phyloP scores from a whole-genome alignment of 1,284 basidiomycete genomes.

The Ceratobasidium sp. region DNA sequence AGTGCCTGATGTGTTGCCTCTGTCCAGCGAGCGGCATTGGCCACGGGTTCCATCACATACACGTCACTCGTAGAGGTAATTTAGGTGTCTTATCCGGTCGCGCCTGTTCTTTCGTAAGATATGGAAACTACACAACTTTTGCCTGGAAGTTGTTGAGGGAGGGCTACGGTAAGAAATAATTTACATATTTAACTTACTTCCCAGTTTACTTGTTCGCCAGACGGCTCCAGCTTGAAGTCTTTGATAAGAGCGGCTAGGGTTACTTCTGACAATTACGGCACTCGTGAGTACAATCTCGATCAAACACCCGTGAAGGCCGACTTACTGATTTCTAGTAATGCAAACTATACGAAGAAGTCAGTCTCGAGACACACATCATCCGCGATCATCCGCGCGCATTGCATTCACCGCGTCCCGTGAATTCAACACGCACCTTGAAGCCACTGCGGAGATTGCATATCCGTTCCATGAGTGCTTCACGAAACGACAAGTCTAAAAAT shows the following conservation, averaged over 20 bases:
- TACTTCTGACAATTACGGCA: background rate
- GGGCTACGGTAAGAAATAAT: too few species aligned
- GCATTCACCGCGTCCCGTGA: too few species aligned
- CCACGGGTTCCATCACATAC: background rate
- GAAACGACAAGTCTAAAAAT: background rate
- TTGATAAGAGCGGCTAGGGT: background rate
- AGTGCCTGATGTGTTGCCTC: too few species aligned
- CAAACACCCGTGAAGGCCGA: background rate
- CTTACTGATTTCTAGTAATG: conserved; percentile 14
- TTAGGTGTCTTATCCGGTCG: conserved; percentile 14
- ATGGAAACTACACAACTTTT: conserved; percentile 14
- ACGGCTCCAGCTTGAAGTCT: conserved; percentile 5
- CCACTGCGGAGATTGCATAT: background rate
- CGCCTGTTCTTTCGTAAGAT: conserved; percentile 14
- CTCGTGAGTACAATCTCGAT: background rate
- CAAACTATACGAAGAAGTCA: background rate
- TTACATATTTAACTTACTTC: background rate
- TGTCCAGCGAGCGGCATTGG: too few species aligned
- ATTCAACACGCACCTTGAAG: background rate
- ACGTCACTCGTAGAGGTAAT: conserved; percentile 4
- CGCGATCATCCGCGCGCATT: too few species aligned
- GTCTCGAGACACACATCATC: background rate
- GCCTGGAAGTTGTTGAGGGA: background rate
- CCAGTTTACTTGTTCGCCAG: background rate
- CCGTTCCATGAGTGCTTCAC: background rate